phyloP scores from a whole-genome alignment of 1,284 basidiomycete genomes.

The Tylopilus orsonianus region DNA sequence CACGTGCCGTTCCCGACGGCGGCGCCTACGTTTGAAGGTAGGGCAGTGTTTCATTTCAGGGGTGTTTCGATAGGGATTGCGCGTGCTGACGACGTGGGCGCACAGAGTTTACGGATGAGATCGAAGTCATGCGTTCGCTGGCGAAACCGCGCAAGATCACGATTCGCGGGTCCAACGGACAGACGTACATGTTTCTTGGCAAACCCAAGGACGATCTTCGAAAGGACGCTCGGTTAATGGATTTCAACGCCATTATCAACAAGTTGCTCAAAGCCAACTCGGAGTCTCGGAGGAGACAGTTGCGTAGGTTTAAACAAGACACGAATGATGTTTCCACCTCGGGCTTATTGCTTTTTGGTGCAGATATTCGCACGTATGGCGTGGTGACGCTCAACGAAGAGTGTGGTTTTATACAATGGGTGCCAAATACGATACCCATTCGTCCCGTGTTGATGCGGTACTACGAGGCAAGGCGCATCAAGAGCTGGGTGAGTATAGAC shows the following conservation, averaged over 20 bases:
- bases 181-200: constrained; percentile 88
- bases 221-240: constrained; percentile 98
- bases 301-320: constrained; percentile 58
- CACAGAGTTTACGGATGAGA: constrained; percentile 75
- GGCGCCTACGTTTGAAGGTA: constrained; percentile 78
- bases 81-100: neutral
- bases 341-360: constrained; percentile 1
- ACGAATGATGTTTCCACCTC: neutral
- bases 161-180: constrained; percentile 82
- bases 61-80: too few species aligned
- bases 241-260: constrained; percentile 98
- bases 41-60: constrained; percentile 22
- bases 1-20: constrained; percentile 85
- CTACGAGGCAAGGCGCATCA: constrained; percentile 68
- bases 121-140: constrained; percentile 92
- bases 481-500: constrained; percentile 56
- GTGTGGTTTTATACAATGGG: constrained; percentile 99
- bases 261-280: constrained; percentile 94
- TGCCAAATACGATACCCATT: constrained; percentile 88
- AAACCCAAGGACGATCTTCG: constrained; percentile 98
- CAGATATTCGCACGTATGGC: constrained; percentile 94
- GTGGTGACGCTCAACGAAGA: constrained; percentile 97
- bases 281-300: constrained; percentile 85
- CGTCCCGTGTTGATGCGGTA: constrained; percentile 75
- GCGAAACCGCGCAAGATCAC: constrained; percentile 93